These are phyloP conservation scores for Volutella citrinella DNA, from an alignment of 2,329 filamentous ascomycete species.

Conservation along the genomic window DNA sequence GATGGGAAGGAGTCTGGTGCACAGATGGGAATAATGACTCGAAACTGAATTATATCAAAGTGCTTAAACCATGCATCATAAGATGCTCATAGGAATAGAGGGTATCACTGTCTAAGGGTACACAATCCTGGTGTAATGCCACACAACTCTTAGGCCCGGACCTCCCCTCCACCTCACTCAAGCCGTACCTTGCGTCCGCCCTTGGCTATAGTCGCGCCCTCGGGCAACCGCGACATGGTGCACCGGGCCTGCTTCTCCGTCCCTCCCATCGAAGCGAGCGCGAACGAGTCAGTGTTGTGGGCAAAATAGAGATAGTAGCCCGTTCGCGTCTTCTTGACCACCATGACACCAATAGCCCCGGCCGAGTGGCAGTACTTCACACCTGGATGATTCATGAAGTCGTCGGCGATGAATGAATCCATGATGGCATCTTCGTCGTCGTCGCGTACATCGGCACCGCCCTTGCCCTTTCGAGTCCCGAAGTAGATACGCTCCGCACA, in stretches of 20 bases:
- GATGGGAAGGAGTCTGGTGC: no score
- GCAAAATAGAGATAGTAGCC: conserved; percentile 88
- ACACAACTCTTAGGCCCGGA: no score
- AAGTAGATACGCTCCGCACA: conserved; percentile 85
- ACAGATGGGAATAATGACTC: no score
- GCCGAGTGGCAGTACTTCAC: conserved; percentile 75
- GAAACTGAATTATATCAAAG: background rate
- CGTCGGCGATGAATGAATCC: conserved; percentile 73
- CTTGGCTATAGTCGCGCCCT: conserved; percentile 50
- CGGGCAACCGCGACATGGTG: conserved; percentile 77
- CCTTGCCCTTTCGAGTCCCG: conserved; percentile 56
- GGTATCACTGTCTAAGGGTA: conserved; percentile 27
- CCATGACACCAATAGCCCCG: conserved; percentile 89
- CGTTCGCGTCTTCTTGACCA: conserved; percentile 75
- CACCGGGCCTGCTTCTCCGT: conserved; percentile 72
- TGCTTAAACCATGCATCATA: no score
- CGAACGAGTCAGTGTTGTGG: conserved; percentile 90
- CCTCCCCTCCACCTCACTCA: no score
- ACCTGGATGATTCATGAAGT: conserved; percentile 90
- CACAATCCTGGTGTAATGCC: no score
- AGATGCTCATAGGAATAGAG: conserved; percentile 25
- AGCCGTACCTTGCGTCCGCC: conserved; percentile 50
- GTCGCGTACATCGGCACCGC: conserved; percentile 61
- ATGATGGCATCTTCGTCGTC: conserved; percentile 76
- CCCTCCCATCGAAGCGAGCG: conserved; percentile 83